phyloP scores from a whole-genome alignment of 768 basidiomycete species.

The Pisolithus microcarpus region DNA sequence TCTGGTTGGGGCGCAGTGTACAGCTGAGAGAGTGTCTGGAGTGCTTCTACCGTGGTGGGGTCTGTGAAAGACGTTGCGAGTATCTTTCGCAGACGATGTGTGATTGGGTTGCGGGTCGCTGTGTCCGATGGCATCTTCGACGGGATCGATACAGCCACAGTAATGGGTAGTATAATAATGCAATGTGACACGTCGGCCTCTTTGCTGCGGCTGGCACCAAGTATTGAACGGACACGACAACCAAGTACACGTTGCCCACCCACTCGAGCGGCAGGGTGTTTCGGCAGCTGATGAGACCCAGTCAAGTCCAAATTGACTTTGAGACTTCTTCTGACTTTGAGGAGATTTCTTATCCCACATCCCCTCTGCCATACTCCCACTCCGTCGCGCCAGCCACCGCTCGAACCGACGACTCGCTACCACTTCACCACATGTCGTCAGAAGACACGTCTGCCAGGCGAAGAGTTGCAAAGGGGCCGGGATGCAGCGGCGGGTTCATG shows the following conservation, averaged over 20 bases:
- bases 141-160: too few relatives aligned
- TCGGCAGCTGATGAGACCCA: slow-evolving; percentile 46
- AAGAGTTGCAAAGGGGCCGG: slow-evolving; percentile 33
- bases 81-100: slow-evolving; percentile 87
- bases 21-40: slow-evolving; percentile 75
- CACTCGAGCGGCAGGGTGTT: too few relatives aligned
- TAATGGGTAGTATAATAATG: too few relatives aligned
- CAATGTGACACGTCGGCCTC: too few relatives aligned
- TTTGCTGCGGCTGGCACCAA: too few relatives aligned
- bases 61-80: slow-evolving; percentile 77
- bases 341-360: slow-evolving; percentile 52
- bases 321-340: slow-evolving; percentile 58
- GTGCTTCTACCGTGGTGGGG: slow-evolving; percentile 68
- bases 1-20: slow-evolving; percentile 39
- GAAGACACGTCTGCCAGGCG: slow-evolving; percentile 44
- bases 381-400: slow-evolving; percentile 20
- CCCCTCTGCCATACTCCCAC: slow-evolving; percentile 7
- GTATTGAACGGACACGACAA: too few relatives aligned
- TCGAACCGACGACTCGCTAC: slow-evolving; percentile 36
- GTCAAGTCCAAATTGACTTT: slow-evolving; percentile 66
- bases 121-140: too few relatives aligned
- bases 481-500: slow-evolving; percentile 25
- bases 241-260: too few relatives aligned
- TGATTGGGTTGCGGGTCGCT: slow-evolving; percentile 57
- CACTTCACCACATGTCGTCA: slow-evolving; percentile 43